A percentile compares a stretch with the other conserved stretches of the same genome.
phyloP scores from a whole-genome alignment of 495 filamentous ascomycete species.

The Cenococcum geophilum region DNA sequence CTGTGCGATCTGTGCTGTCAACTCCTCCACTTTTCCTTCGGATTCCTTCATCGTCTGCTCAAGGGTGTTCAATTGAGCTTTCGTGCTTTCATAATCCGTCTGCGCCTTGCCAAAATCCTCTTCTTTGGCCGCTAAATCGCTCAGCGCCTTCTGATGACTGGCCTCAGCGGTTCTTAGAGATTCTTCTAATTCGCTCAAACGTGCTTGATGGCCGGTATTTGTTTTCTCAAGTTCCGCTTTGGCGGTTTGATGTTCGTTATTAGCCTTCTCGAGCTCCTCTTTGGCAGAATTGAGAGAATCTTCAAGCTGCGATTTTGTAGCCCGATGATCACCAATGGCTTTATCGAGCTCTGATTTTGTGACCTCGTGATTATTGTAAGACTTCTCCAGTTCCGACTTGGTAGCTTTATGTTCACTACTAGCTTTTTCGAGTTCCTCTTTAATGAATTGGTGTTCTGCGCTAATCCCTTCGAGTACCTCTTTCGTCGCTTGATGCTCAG shows the following conservation, averaged over 20 bases:
- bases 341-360: constrained; percentile 7
- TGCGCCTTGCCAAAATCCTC: neutral
- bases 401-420: constrained; percentile 1
- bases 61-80: neutral
- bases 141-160: neutral
- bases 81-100: neutral
- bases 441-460: neutral
- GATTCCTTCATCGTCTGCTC: constrained; percentile 1
- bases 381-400: neutral
- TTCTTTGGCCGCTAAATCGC: neutral
- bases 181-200: neutral
- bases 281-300: neutral
- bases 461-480: neutral
- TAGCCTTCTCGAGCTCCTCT: neutral
- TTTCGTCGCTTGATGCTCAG: neutral
- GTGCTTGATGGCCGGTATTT: neutral
- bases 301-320: neutral
- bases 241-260: neutral
- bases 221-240: neutral
- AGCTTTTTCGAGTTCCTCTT: neutral
- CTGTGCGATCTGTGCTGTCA: constrained; percentile 9
- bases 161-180: neutral
- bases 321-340: neutral
- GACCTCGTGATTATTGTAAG: neutral
- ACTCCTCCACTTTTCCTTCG: neutral